phyloP scores from a whole-genome alignment of 441 rosid species.

The Pelargonium citronellum region DNA sequence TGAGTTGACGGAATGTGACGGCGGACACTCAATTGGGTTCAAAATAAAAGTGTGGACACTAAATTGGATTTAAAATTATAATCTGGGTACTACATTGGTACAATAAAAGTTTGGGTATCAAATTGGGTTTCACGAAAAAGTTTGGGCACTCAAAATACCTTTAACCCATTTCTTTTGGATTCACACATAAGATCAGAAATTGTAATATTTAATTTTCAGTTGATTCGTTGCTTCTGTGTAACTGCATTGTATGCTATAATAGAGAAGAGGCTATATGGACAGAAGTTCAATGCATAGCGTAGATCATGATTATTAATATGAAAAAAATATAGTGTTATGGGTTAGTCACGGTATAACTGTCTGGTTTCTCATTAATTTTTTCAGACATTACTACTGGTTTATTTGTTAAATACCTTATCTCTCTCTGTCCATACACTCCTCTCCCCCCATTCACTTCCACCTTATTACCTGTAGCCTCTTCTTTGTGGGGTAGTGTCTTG shows the following conservation, averaged over 20 bases:
- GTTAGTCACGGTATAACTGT: slow-evolving; percentile 1
- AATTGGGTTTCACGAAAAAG: no score
- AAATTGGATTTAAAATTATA: no score
- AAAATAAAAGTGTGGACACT: no score
- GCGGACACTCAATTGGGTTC: no score
- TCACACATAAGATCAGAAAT: not conserved
- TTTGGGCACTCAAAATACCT: no score
- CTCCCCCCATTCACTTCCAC: no score
- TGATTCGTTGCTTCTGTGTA: not conserved
- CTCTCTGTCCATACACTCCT: not conserved
- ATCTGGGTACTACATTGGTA: no score
- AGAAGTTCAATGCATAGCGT: not conserved
- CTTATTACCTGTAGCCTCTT: no score
- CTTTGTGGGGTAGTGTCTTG: no score
- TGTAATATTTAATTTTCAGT: not conserved
- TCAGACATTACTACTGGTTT: not conserved
- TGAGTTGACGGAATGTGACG: no score
- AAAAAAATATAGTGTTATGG: not conserved
- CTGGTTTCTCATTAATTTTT: not conserved
- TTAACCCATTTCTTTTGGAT: slow-evolving; percentile 8
- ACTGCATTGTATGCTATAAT: not conserved
- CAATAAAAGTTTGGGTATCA: no score
- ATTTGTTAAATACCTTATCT: not conserved
- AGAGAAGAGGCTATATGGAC: not conserved
- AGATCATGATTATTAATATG: not conserved